Conservation (phyloP, 192 early-diverging fungal species). For the Coemansia sp. region DNA sequence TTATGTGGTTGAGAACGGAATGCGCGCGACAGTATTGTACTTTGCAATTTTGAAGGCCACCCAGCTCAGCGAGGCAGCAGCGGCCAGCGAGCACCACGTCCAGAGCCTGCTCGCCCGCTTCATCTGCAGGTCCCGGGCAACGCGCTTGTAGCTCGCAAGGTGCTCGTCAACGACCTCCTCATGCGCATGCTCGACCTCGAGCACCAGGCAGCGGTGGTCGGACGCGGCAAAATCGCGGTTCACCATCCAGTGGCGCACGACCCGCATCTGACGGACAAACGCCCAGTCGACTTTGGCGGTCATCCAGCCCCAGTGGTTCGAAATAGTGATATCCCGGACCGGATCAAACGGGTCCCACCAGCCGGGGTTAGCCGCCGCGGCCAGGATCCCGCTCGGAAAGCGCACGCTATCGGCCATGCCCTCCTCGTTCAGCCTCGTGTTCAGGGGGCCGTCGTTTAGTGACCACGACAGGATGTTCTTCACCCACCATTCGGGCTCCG, state of each 20-base stretch:
- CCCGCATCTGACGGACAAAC: constrained; percentile 58
- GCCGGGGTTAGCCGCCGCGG: constrained; percentile 64
- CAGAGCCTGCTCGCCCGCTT: constrained; percentile 26
- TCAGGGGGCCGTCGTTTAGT: constrained; percentile 23
- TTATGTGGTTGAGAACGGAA: background rate
- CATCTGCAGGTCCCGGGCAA: constrained; percentile 22
- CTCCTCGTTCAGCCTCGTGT: constrained; percentile 19
- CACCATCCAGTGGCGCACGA: constrained; percentile 54
- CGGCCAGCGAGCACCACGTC: constrained; percentile 37
- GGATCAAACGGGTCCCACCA: constrained; percentile 73
- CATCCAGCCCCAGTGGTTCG: constrained; percentile 64
- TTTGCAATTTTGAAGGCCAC: constrained; percentile 23
- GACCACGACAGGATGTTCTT: constrained; percentile 59
- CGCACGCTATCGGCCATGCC: constrained; percentile 14
- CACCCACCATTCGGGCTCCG: constrained; percentile 73
- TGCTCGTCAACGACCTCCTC: constrained; percentile 30
- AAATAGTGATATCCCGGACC: constrained; percentile 61
- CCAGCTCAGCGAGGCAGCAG: constrained; percentile 21
- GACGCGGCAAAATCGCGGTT: constrained; percentile 65
- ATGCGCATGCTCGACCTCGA: constrained; percentile 52
- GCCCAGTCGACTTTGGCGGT: constrained; percentile 76
- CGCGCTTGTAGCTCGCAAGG: constrained; percentile 10
- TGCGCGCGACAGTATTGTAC: constrained; percentile 4
- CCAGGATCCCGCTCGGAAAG: constrained; percentile 37
- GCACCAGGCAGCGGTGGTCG: constrained; percentile 71